Percentiles rank a stretch among this genome's conserved stretches.
phyloP scores from a whole-genome alignment of 2,329 filamentous ascomycete genomes.

The Alternaria alternata region DNA sequence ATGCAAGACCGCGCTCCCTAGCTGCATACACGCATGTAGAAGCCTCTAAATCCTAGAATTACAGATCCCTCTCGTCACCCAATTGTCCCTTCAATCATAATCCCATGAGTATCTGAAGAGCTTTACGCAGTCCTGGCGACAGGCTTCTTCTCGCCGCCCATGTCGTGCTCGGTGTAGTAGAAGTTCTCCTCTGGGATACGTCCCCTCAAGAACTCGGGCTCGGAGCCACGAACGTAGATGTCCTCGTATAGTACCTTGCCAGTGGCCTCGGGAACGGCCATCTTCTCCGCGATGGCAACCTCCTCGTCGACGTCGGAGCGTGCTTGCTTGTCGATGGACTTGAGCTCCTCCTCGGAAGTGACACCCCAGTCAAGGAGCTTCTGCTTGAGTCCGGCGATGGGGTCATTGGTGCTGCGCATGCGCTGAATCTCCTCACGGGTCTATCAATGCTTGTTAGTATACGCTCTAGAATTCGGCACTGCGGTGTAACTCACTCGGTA shows the following conservation, averaged over 20 bases:
- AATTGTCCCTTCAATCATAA: conserved; percentile 2
- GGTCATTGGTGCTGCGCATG: conserved; percentile 98
- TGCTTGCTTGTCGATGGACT: conserved; percentile 93
- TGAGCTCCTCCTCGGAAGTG: conserved; percentile 91
- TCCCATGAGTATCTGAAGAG: neutral
- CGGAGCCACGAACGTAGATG: conserved; percentile 88
- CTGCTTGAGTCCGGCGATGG: conserved; percentile 96
- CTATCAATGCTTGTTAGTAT: conserved; percentile 39
- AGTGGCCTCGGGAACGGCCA: conserved; percentile 80
- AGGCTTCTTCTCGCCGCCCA: conserved; percentile 44
- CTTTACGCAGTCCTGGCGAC: conserved; percentile 45
- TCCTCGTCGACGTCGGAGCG: conserved; percentile 85
- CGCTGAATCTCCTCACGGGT: conserved; percentile 99
- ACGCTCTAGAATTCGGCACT: neutral
- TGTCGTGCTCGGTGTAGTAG: conserved; percentile 67
- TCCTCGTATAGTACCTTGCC: conserved; percentile 92
- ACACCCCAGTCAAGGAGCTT: conserved; percentile 97
- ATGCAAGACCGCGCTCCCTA: conserved; percentile 17
- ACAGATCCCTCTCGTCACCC: conserved; percentile 22
- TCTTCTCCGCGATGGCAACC: conserved; percentile 88
- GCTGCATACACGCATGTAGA: conserved; percentile 23
- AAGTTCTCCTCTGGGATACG: conserved; percentile 91
- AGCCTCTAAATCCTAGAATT: conserved; percentile 37
- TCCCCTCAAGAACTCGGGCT: conserved; percentile 88
- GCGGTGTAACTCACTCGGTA: conserved; percentile 69